Evolutionary conservation across 1,139 yeast species (phyloP), one percentile per base, ranked within the genome.

Genomic region (Wickerhamiella pararugosa): DNA sequence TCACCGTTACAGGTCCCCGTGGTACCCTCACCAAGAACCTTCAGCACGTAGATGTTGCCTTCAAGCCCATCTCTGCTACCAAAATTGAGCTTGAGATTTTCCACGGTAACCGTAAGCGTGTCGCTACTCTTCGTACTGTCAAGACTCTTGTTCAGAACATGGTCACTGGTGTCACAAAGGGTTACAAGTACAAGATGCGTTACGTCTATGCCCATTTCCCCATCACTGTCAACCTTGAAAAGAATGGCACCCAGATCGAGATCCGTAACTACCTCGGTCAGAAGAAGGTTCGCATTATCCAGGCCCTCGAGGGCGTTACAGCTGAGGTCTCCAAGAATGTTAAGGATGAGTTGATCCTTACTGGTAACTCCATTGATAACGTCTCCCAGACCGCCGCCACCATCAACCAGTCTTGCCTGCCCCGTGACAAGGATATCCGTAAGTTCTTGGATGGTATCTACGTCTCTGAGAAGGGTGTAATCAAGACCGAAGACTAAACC

Each of bases 141-240:
- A 86, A 86, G 75, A 83, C 97, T 57, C 74, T 90, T 65, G 75
- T 90, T 62, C 67, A 84, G 65, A 90, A 92, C 84, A 70, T 90
- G 78, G 71, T 90, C 73, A 83, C 83, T 56, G 98, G 99, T 81
- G 98, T 90, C 65, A 90, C 98, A 69, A 80, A 80, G 76, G 97
- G 98, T 70, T 90, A 73, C 94, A 79, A 81, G 73, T 90, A 90
- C 93, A 90, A 90, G 86, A 79, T 90, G 95, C 84, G 97, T 77
- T 87, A 86, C 70, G 98, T 90, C 57, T 92, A 90, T 67, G 99
- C 98, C 79, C 98, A 92, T 83, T 90, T 90, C 94, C 99, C 98
- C 68, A 92, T 92, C 73, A 90, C 92, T 71, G 96, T 90, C 59
- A 90, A 87, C 76, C 79, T 83, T 59, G 69, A 74, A 60, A 82